A percentile compares a stretch with the other conserved stretches of the same genome.
These are phyloP conservation scores for Dichotomopilus funicola DNA, from an alignment of 2,329 filamentous ascomycete genomes.

Conservation along the genomic window DNA sequence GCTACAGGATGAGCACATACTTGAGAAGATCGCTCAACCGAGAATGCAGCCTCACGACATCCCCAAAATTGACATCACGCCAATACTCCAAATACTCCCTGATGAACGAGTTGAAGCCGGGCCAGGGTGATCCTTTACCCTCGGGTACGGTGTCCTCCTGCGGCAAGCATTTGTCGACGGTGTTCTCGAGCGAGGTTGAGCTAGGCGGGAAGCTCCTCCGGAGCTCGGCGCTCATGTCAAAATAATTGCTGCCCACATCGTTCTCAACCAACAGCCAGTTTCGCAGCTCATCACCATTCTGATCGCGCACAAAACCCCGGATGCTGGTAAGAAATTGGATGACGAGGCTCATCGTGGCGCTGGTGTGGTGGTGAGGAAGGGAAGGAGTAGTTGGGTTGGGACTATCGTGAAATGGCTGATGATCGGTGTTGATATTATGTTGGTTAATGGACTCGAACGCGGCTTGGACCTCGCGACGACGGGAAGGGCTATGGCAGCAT, in stretches of 20 bases:
- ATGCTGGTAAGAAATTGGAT: constrained; percentile 63
- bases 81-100: constrained; percentile 76
- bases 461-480: too few species aligned
- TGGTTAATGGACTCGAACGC: too few species aligned
- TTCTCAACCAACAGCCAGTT: constrained; percentile 71
- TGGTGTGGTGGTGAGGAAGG: not conserved
- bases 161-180: constrained; percentile 59
- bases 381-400: too few species aligned
- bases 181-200: constrained; percentile 50
- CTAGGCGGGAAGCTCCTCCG: constrained; percentile 46
- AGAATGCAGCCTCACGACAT: constrained; percentile 69
- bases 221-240: constrained; percentile 61
- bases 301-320: constrained; percentile 51
- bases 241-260: constrained; percentile 60
- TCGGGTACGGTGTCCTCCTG: constrained; percentile 58
- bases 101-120: constrained; percentile 70
- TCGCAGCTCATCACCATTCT: constrained; percentile 60
- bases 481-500: too few species aligned
- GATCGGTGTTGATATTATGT: too few species aligned
- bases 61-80: constrained; percentile 70
- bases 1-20: constrained; percentile 41
- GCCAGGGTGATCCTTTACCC: constrained; percentile 63
- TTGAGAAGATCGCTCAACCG: constrained; percentile 67
- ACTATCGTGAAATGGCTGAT: too few species aligned
- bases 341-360: constrained; percentile 51